Evolutionary conservation across 495 filamentous ascomycete genomes (phyloP), one percentile per base, ranked within the genome.

Genomic region (Paragyromitra xinjiangensis): DNA sequence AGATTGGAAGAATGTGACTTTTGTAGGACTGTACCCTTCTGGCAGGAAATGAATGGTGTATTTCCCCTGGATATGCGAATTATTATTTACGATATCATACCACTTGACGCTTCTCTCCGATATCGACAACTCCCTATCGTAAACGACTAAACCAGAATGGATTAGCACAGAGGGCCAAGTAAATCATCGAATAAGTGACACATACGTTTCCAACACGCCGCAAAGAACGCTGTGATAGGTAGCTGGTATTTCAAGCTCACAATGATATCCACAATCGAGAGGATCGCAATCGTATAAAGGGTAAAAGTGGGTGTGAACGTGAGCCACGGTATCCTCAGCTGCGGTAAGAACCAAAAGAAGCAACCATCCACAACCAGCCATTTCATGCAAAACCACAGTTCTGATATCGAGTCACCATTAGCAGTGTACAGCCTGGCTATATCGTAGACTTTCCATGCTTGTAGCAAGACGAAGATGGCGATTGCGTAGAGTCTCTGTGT

Each of bases 31-130:
- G 80, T 83, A 94, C 90, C 95, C 95, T 87, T 99, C 95, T 2
- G 95, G 95, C 37, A 99, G 86, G 82, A 98, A 96, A 81, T 99
- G 94, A 81, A 99, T 94, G 75, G 97, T 95, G 84, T 97, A 93
- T 82, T 93, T 94, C 82, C 95, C 95, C 83, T 97, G 87, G 67
- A 98, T 97, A 80, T 97, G 88, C 6, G 95, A 97, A 1, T 92
- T 87, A 82, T 98, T 98, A 82, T 97, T 90, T 55, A 96, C 87
- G 64, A 98, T 93, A 71, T 89, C 90, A 1, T 90, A 91, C 37
- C 94, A 89, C 81, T 97, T 97, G 67, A 98, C 95, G 77, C 89
- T 92, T 58, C 90, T 88, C 83, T 97, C 95, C 4, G 92, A 92
- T 79, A 99, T 92, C 12, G 95, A 93, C 56, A 97, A 81, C 83